Evolutionary conservation across 345 rosid genomes (phyloP).

Genomic region (rapeseed (Brassica napus)): Da-Ae NC_063434.1:10485001-10485500

Average conservation of each 20-base stretch:
- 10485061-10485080: slow-evolving; percentile 66
- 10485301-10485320: slow-evolving; percentile 15
- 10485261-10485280: not conserved
- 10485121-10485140: slow-evolving; percentile 81
- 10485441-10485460: slow-evolving; percentile 3
- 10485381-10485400: slow-evolving; percentile 68
- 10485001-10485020: not conserved
- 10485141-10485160: slow-evolving; percentile 89
- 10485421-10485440: slow-evolving; percentile 90
- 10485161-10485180: slow-evolving; percentile 89
- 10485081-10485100: slow-evolving; percentile 72
- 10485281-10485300: not conserved
- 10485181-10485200: slow-evolving; percentile 72
- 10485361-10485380: slow-evolving; percentile 98
- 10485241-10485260: slow-evolving; percentile 77
- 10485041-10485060: slow-evolving; percentile 5
- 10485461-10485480: slow-evolving; percentile 6
- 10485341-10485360: slow-evolving; percentile 95
- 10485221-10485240: slow-evolving; percentile 84
- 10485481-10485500: slow-evolving; percentile 7
- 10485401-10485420: slow-evolving; percentile 92
- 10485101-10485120: slow-evolving; percentile 75
- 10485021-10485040: not conserved
- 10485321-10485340: slow-evolving; percentile 24
- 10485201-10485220: slow-evolving; percentile 79